Base-by-base conservation (phyloP, 129 eudicot species). In the Arctium lappa region DNA sequence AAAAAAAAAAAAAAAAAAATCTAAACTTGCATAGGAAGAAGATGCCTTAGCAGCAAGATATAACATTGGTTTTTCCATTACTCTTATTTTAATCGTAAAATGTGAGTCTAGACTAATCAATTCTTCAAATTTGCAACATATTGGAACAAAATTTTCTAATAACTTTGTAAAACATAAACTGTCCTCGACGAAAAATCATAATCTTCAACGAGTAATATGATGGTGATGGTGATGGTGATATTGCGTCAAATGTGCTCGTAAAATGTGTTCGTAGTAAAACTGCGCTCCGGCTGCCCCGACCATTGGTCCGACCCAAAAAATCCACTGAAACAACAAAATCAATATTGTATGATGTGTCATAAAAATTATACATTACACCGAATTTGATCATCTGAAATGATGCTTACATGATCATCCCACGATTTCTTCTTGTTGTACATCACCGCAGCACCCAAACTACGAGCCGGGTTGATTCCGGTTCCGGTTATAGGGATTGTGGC, bases 401-500 rank as follows among this genome's bases (percentile, higher is more conserved):
- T 33, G 16, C 83, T 1, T 87, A 91, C 93, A 74, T 87, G 97
- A 79, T 92, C 94, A 62, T 88, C 80, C 94, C 97, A 88, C 0
- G 82, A 82, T 78, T 91, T 80, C 9, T 88, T 80, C 29, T 81
- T 81, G 80, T 83, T 81, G 50, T 79, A 92, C 37, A 92, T 88
- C 70, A 91, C 92, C 3, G 93, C 89, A 0, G 97, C 91, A 46
- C 97, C 97, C 4, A 92, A 86, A 76, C 94, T 92, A 42, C 92
- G 81, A 38, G 96, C 93, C 18, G 90, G 96, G 90, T 91, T 91
- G 75, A 91, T 91, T 9, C 93, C 93, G 1, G 90, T 89, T 34
- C 92, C 91, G 1, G 97, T 89, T 30, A 91, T 80, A 3, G 93
- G 93, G 82, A 91, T 91, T 12, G 93, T 91, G 76, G 97, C 97